Evolutionary conservation across 768 basidiomycete species (phyloP).

Genomic region (Lentinula guzmanii): DNA sequence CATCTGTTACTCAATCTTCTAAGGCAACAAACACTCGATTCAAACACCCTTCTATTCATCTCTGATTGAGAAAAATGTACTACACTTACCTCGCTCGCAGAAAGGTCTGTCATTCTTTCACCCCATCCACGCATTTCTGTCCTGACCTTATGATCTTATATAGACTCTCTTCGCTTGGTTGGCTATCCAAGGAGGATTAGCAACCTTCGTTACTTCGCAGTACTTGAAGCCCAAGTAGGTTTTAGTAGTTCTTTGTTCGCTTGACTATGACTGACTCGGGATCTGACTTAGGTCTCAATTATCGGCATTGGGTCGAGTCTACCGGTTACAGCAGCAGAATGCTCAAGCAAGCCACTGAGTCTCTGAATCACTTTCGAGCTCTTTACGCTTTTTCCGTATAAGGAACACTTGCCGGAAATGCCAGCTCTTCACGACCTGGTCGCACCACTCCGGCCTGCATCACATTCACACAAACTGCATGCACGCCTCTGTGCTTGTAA

Average conservation of each 20-base stretch:
- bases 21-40: background rate
- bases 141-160: background rate
- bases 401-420: too few relatives aligned
- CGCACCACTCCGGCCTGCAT: too few relatives aligned
- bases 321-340: background rate
- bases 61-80: background rate
- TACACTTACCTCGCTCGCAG: constrained; percentile 1
- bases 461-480: background rate
- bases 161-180: background rate
- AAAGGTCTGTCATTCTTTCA: background rate
- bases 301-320: background rate
- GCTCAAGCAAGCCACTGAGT: background rate
- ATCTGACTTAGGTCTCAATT: background rate
- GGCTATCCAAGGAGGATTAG: background rate
- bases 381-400: background rate
- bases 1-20: background rate
- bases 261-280: background rate
- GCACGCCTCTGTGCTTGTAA: background rate
- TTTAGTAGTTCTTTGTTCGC: background rate
- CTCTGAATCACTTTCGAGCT: background rate
- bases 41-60: background rate
- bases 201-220: background rate
- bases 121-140: background rate
- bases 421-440: too few relatives aligned
- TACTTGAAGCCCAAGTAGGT: background rate